Evolutionary conservation across 805 yeast genomes (phyloP).

Genomic region (Candida mattraensis): DNA sequence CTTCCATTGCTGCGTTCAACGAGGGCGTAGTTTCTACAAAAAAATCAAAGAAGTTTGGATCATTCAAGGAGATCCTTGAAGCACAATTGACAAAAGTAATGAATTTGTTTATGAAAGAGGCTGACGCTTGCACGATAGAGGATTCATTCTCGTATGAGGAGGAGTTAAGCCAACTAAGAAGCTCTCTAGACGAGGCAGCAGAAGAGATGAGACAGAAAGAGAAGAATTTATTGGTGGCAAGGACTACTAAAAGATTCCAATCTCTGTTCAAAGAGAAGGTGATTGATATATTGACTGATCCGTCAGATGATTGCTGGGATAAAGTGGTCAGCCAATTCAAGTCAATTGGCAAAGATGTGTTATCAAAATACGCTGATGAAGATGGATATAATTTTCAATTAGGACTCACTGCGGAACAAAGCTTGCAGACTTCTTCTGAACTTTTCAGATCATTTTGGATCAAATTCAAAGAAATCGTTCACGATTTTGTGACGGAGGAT

Average conservation of each 20-base stretch:
- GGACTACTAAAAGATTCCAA: constrained; percentile 47
- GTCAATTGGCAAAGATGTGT: constrained; percentile 28
- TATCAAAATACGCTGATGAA: constrained; percentile 33
- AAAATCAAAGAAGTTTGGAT: constrained; percentile 23
- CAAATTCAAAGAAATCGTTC: constrained; percentile 54
- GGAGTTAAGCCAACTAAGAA: constrained; percentile 36
- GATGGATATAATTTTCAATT: constrained; percentile 58
- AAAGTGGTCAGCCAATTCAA: constrained; percentile 46
- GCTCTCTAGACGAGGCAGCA: constrained; percentile 29
- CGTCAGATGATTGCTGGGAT: constrained; percentile 63
- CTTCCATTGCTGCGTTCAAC: constrained; percentile 33
- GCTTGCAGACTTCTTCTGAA: constrained; percentile 39
- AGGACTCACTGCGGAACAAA: constrained; percentile 51
- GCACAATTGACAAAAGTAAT: constrained; percentile 21
- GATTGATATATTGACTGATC: constrained; percentile 46
- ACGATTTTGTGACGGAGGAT: constrained; percentile 65
- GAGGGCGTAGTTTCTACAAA: constrained; percentile 24
- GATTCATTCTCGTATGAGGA: constrained; percentile 33
- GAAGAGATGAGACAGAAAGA: constrained; percentile 40
- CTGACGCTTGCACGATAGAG: constrained; percentile 34
- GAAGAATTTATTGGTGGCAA: constrained; percentile 41
- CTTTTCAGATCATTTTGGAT: constrained; percentile 65
- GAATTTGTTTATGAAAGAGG: constrained; percentile 31
- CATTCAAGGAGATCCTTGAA: constrained; percentile 27
- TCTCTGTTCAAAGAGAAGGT: constrained; percentile 51